These are phyloP conservation scores for Nemania sp. DNA, from an alignment of 2,329 filamentous ascomycete species.

Conservation along the genomic window DNA sequence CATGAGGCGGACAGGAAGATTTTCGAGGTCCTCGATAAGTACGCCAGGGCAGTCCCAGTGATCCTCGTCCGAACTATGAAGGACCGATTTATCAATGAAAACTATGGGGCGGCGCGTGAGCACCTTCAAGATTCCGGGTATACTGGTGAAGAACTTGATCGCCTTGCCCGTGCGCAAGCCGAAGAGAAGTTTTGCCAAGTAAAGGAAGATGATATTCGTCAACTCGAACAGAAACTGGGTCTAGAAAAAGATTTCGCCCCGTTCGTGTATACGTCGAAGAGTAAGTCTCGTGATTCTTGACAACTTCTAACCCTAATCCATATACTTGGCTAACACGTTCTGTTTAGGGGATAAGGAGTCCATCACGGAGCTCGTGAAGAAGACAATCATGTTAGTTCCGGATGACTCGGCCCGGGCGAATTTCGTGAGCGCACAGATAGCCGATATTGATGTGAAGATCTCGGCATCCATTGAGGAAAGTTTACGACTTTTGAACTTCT, in stretches of 20 bases:
- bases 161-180: conserved; percentile 23
- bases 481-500: conserved; percentile 28
- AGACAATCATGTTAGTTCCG: conserved; percentile 29
- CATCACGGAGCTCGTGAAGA: conserved; percentile 31
- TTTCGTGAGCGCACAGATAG: conserved; percentile 33
- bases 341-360: conserved; percentile 25
- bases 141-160: conserved; percentile 25
- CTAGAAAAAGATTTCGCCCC: conserved; percentile 31
- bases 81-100: conserved; percentile 35
- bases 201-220: conserved; percentile 31
- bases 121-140: conserved; percentile 26
- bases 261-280: conserved; percentile 31
- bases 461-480: conserved; percentile 29
- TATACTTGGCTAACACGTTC: conserved; percentile 7
- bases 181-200: conserved; percentile 28
- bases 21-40: conserved; percentile 29
- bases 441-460: conserved; percentile 31
- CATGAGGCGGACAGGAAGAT: conserved; percentile 37
- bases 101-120: conserved; percentile 28
- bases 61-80: conserved; percentile 38
- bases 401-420: conserved; percentile 30
- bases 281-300: conserved; percentile 13
- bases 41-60: conserved; percentile 31
- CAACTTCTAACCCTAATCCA: not conserved
- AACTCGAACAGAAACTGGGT: conserved; percentile 31